These are phyloP conservation scores for Fremontodendron californicum DNA, from an alignment of 345 rosid genomes.

Conservation along the genomic window DNA sequence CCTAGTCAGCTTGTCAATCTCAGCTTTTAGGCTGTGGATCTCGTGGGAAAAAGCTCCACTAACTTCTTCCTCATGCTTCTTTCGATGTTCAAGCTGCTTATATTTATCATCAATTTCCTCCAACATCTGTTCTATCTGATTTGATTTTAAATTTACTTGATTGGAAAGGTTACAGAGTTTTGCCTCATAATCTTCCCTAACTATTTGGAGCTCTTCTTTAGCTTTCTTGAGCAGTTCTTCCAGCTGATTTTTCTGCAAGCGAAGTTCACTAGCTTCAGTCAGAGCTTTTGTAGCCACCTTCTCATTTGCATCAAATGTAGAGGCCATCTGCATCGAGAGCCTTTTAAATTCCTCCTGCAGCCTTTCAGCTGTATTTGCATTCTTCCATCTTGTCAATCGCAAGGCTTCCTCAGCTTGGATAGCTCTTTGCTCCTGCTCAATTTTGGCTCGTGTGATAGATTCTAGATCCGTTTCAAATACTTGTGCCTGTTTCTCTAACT, in stretches of 20 bases:
- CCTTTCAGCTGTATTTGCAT: constrained; percentile 69
- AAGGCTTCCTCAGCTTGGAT: constrained; percentile 78
- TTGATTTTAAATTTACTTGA: constrained; percentile 38
- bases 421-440: constrained; percentile 81
- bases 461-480: constrained; percentile 63
- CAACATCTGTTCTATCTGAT: constrained; percentile 41
- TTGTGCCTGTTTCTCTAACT: constrained; percentile 54
- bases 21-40: constrained; percentile 38
- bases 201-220: constrained; percentile 44
- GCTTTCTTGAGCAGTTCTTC: constrained; percentile 62
- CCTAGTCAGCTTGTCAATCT: constrained; percentile 37
- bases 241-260: constrained; percentile 49
- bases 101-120: constrained; percentile 48
- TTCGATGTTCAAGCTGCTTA: constrained; percentile 45
- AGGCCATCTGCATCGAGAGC: constrained; percentile 72
- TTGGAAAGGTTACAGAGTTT: constrained; percentile 45
- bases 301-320: constrained; percentile 76
- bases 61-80: constrained; percentile 48
- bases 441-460: constrained; percentile 49
- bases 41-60: constrained; percentile 33
- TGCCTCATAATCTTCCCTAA: constrained; percentile 45
- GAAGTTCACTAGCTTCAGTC: constrained; percentile 62
- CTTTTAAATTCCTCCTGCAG: constrained; percentile 78
- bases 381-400: constrained; percentile 61
- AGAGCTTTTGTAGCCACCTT: constrained; percentile 73